These are phyloP conservation scores for Xylariaceae sp. DNA, from an alignment of 2,329 filamentous ascomycete species.

Conservation along the genomic window DNA sequence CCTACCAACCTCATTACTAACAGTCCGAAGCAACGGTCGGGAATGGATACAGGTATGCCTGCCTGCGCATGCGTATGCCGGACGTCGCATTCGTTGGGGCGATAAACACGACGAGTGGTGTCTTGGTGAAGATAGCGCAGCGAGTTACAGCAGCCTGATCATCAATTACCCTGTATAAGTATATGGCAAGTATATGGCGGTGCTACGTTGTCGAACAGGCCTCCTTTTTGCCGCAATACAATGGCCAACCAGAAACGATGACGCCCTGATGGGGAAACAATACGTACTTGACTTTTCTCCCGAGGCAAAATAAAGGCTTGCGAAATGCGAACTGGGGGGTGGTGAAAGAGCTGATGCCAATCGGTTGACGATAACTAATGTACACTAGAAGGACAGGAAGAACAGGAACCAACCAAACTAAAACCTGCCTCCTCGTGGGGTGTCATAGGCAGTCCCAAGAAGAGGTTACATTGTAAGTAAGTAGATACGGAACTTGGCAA, in stretches of 20 bases:
- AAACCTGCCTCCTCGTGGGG: background rate
- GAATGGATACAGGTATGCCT: background rate
- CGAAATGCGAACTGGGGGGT: background rate
- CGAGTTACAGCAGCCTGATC: constrained; percentile 1
- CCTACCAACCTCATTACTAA: background rate
- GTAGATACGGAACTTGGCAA: background rate
- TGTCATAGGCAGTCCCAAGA: background rate
- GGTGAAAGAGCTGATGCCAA: background rate
- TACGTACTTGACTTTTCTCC: background rate
- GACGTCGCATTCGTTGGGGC: constrained; percentile 4
- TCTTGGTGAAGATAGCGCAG: constrained; percentile 1
- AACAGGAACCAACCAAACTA: background rate
- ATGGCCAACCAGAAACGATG: background rate
- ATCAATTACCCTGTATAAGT: background rate
- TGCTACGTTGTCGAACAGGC: background rate
- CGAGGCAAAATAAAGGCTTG: background rate
- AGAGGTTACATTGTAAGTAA: background rate
- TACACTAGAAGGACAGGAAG: background rate
- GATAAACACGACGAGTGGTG: background rate
- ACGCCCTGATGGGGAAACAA: background rate
- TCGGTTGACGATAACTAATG: background rate
- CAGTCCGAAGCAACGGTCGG: background rate
- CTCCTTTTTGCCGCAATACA: background rate
- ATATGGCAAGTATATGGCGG: too few species aligned
- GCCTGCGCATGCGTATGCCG: constrained; percentile 7